Evolutionary conservation across 2,329 filamentous ascomycete species (phyloP).

Genomic region (Emmonsiellopsis sp.): DNA sequence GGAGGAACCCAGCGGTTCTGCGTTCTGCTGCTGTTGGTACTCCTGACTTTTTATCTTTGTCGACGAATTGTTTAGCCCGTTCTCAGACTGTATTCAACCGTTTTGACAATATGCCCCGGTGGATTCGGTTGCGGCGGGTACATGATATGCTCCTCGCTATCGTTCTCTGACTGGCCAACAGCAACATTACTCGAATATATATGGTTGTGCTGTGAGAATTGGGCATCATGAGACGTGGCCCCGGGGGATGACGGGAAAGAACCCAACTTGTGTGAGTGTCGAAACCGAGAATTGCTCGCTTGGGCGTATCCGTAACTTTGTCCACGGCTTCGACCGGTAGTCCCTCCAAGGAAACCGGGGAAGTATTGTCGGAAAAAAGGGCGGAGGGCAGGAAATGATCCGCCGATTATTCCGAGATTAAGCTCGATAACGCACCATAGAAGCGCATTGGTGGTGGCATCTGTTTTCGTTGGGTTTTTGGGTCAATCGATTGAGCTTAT

Average conservation of each 20-base stretch:
- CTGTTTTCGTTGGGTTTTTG: no score
- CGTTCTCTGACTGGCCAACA: not conserved
- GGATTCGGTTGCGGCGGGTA: not conserved
- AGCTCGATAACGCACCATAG: no score
- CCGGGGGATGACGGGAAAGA: not conserved
- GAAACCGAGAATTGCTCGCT: not conserved
- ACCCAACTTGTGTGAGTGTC: not conserved
- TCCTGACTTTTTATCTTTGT: no score
- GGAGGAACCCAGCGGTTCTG: no score
- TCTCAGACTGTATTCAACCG: not conserved
- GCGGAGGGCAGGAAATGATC: no score
- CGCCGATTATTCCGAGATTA: not conserved
- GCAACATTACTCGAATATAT: not conserved
- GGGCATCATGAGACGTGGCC: no score
- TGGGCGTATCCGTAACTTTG: not conserved
- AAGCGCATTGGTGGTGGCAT: no score
- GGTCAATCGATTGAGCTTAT: no score
- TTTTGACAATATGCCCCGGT: not conserved
- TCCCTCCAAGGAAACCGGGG: not conserved
- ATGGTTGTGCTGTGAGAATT: not conserved
- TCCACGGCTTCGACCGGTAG: not conserved
- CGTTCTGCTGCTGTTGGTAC: no score
- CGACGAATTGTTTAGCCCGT: no score
- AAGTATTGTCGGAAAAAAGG: not conserved
- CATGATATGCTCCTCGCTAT: not conserved